Base-by-base conservation (phyloP, 352 stramenopile genomes). In the Phytophthora chlamydospora region DNA sequence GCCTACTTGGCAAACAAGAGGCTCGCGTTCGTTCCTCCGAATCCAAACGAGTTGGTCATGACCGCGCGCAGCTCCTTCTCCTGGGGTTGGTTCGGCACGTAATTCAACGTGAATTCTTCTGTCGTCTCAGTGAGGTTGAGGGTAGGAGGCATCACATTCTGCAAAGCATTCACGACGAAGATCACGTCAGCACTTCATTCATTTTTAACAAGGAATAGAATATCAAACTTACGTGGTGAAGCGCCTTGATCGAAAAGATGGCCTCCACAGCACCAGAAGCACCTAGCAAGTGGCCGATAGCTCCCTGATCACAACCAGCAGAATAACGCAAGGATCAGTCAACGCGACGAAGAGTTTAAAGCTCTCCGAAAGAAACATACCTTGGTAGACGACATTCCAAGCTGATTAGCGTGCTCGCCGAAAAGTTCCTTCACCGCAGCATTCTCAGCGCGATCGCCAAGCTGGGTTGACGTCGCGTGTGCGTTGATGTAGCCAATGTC, bases 401-500 rank as follows among this genome's bases (percentile, higher is more conserved):
- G 70, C 2, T 76, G 53, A 14, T 71, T 69, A 0, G 78, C 78
- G 40, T 89, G 61, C 2, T 78, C 62, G 6, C 78, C 75, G 41
- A 97, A 94, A 19, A 98, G 62, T 16, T 80, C 75, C 61, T 96
- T 86, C 40, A 99, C 96, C 2, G 95, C 96, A 2, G 76, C 62
- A 42, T 94, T 93, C 66, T 99, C 98, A 10, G 97, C 96, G 5
- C 90, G 87, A 72, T 99, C 98, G 1, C 97, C 97, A 13, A 98
- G 85, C 0, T 96, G 97, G 1, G 98, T 99, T n/a, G 92, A 98
- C 7, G 98, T 99, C 4, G 97, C 97, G 67, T 99, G 98, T 4
- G 97, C 95, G 62, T 99, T 99, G 34, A 99, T 93, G 68, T 99
- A 99, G 27, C 97, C 95, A 19, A 99, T 89, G 42, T 97, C 85